These are phyloP conservation scores for Cytospora piceae DNA, from an alignment of 2,329 filamentous ascomycete species.

Conservation along the genomic window DNA sequence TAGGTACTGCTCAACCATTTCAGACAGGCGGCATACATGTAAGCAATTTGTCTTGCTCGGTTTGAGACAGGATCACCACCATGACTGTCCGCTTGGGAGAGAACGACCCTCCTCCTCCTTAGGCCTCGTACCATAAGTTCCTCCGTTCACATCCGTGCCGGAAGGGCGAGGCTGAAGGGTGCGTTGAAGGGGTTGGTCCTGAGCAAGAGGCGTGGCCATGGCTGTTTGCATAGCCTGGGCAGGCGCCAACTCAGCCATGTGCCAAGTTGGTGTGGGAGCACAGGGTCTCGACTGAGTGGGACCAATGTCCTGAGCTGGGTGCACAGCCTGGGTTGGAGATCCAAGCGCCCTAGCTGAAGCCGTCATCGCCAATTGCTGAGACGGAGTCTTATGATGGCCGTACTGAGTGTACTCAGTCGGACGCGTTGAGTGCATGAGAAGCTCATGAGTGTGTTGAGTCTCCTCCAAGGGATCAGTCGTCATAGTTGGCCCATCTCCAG, in stretches of 20 bases:
- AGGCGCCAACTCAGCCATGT: no score
- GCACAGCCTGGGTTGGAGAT: no score
- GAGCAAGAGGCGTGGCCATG: background rate
- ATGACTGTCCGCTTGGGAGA: slow-evolving; percentile 15
- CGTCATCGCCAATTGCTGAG: background rate
- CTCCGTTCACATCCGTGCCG: background rate
- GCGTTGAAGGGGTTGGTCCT: background rate
- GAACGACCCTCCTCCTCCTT: background rate
- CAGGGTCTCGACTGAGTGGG: slow-evolving; percentile 1
- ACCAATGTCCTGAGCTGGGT: background rate
- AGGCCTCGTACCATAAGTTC: background rate
- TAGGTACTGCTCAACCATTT: no score
- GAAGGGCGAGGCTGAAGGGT: background rate
- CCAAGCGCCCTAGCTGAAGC: no score
- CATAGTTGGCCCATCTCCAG: background rate
- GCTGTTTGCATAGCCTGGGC: no score
- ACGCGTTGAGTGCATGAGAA: background rate
- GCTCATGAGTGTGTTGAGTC: background rate
- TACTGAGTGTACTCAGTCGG: background rate
- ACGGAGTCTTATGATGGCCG: background rate
- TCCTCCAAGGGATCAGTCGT: background rate
- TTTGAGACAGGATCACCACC: background rate
- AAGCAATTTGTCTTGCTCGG: background rate
- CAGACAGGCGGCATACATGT: no score
- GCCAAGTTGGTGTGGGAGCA: background rate